Percentiles rank a stretch among this genome's conserved stretches.
These are phyloP conservation scores for Alternaria gaisen DNA, from an alignment of 2,329 filamentous ascomycete species.

Conservation along the genomic window DNA sequence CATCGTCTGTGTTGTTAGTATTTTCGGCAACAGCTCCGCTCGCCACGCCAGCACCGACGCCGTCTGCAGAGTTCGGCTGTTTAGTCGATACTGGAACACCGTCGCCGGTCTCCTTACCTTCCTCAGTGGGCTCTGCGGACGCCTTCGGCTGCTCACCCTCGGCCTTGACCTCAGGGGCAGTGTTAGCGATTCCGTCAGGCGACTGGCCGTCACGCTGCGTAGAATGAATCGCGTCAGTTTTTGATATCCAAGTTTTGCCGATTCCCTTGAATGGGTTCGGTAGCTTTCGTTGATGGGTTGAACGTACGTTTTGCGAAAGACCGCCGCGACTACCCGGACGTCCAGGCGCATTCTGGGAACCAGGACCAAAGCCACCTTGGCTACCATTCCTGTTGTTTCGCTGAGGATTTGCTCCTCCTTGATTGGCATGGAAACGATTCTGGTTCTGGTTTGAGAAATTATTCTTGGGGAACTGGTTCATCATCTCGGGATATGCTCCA, in stretches of 20 bases:
- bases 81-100: slow-evolving; percentile 15
- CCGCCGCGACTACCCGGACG: slow-evolving; percentile 45
- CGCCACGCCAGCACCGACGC: slow-evolving; percentile 12
- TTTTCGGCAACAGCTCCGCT: slow-evolving; percentile 21
- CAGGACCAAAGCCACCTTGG: slow-evolving; percentile 47
- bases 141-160: slow-evolving; percentile 39
- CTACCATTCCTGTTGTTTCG: slow-evolving; percentile 54
- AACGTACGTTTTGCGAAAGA: slow-evolving; percentile 47
- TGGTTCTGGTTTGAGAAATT: slow-evolving; percentile 71
- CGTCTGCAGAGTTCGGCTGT: slow-evolving; percentile 14
- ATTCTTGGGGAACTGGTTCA: slow-evolving; percentile 67
- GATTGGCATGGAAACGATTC: slow-evolving; percentile 80
- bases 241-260: slow-evolving; percentile 16
- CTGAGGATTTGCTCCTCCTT: slow-evolving; percentile 62
- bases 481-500: slow-evolving; percentile 57
- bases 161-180: slow-evolving; percentile 44
- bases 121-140: slow-evolving; percentile 33
- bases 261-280: slow-evolving; percentile 19
- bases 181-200: slow-evolving; percentile 40
- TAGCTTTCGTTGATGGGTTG: slow-evolving; percentile 32
- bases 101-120: slow-evolving; percentile 41
- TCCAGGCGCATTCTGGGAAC: slow-evolving; percentile 33
- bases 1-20: slow-evolving; percentile 32
- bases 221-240: slow-evolving; percentile 36
- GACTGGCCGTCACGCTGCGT: slow-evolving; percentile 45